These are phyloP conservation scores for Jatropha podagrica DNA, from an alignment of 441 rosid species.

Conservation along the genomic window DNA sequence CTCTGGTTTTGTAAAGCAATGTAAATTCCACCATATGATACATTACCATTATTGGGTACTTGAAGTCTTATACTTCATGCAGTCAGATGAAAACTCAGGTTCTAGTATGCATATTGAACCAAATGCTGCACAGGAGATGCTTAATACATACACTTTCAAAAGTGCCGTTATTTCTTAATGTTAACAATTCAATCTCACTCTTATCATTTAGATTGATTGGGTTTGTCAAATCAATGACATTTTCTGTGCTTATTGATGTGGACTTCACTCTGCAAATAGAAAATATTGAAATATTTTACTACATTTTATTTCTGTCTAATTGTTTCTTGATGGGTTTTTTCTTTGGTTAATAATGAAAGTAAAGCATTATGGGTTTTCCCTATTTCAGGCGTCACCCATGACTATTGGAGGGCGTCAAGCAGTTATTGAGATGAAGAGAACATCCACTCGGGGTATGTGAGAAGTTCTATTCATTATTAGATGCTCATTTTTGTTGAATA, in stretches of 20 bases:
- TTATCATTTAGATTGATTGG: background rate
- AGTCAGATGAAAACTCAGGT: background rate
- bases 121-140: background rate
- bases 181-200: background rate
- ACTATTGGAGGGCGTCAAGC: conserved; percentile 44
- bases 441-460: conserved; percentile 46
- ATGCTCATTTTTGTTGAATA: background rate
- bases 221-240: background rate
- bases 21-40: background rate
- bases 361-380: background rate
- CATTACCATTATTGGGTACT: background rate
- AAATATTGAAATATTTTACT: background rate
- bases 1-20: background rate
- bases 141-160: no score
- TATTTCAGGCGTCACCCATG: conserved; percentile 65
- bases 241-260: background rate
- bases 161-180: no score
- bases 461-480: conserved; percentile 4
- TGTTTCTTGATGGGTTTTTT: background rate
- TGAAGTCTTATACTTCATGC: background rate
- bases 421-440: conserved; percentile 58
- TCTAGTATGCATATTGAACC: background rate
- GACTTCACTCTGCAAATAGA: background rate
- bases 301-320: background rate
- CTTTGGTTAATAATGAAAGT: background rate